Conservation (phyloP, 106 monocot species). For the Acanthochlamys bracteata region DNA sequence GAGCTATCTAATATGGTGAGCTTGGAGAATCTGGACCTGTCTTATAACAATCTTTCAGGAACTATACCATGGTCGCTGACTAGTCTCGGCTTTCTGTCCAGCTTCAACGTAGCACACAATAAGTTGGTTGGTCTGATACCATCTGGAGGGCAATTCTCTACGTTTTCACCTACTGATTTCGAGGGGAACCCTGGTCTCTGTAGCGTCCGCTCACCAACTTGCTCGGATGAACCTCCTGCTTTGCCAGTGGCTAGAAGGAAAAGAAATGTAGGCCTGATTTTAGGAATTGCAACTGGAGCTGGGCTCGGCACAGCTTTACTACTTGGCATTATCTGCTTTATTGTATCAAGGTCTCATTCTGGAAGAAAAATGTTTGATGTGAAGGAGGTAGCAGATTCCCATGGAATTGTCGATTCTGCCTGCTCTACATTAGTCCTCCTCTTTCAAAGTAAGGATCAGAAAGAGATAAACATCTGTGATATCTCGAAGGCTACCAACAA, state of each 20-base stretch:
- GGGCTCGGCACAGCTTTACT: slow-evolving; percentile 23
- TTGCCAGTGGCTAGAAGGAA: neutral
- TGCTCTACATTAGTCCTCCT: slow-evolving; percentile 19
- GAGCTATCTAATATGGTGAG: slow-evolving; percentile 33
- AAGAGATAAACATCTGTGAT: slow-evolving; percentile 12
- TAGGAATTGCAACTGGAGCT: slow-evolving; percentile 30
- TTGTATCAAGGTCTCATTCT: slow-evolving; percentile 27
- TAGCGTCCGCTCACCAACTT: slow-evolving; percentile 16
- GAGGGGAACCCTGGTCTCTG: slow-evolving; percentile 24
- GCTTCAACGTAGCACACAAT: slow-evolving; percentile 35
- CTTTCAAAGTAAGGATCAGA: slow-evolving; percentile 19
- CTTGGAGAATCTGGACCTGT: slow-evolving; percentile 39
- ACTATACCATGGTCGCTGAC: slow-evolving; percentile 26
- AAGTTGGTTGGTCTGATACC: slow-evolving; percentile 37
- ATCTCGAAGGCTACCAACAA: slow-evolving; percentile 14
- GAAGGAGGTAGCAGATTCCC: slow-evolving; percentile 28
- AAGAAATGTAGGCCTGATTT: slow-evolving; percentile 18
- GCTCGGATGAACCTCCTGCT: slow-evolving; percentile 2
- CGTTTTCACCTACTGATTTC: slow-evolving; percentile 26
- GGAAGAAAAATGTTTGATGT: slow-evolving; percentile 19
- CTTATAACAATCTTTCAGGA: slow-evolving; percentile 42
- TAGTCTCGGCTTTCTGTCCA: slow-evolving; percentile 30
- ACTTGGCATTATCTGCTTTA: slow-evolving; percentile 19
- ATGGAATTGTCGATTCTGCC: slow-evolving; percentile 9
- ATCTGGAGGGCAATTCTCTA: slow-evolving; percentile 32